These are phyloP conservation scores for Cystobasidium slooffiae DNA, from an alignment of 1,284 basidiomycete species.

Conservation along the genomic window DNA sequence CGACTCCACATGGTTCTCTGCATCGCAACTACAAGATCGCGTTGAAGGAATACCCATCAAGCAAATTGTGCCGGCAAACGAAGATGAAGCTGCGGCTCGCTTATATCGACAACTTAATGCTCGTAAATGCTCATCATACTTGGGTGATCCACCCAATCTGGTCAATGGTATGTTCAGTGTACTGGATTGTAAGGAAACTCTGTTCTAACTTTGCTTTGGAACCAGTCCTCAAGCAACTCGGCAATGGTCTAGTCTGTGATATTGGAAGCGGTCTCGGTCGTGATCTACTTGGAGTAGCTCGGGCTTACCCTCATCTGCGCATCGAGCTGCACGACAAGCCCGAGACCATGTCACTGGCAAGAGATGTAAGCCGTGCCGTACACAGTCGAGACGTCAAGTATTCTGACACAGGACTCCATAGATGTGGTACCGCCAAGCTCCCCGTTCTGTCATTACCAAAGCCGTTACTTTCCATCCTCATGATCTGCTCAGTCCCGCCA, in stretches of 20 bases:
- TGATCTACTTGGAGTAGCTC: slow-evolving; percentile 40
- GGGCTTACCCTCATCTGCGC: slow-evolving; percentile 33
- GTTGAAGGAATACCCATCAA: slow-evolving; percentile 22
- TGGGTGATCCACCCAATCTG: slow-evolving; percentile 41
- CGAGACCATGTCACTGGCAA: slow-evolving; percentile 33
- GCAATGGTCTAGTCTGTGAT: slow-evolving; percentile 40
- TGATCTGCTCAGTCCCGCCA: slow-evolving; percentile 37
- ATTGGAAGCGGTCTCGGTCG: slow-evolving; percentile 39
- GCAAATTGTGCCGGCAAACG: slow-evolving; percentile 23
- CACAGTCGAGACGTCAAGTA: not conserved
- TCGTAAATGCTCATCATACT: slow-evolving; percentile 41
- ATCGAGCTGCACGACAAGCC: slow-evolving; percentile 44
- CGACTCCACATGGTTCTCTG: slow-evolving; percentile 40
- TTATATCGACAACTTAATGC: slow-evolving; percentile 43
- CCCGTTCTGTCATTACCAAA: slow-evolving; percentile 39
- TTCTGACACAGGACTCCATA: not conserved
- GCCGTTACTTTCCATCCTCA: slow-evolving; percentile 42
- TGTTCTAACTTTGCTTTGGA: not conserved
- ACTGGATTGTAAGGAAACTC: not conserved
- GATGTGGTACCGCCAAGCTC: slow-evolving; percentile 44
- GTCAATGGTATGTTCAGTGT: slow-evolving; percentile 23
- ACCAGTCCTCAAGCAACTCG: slow-evolving; percentile 28
- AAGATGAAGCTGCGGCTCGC: slow-evolving; percentile 27
- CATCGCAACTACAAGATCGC: slow-evolving; percentile 37
- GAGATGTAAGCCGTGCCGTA: slow-evolving; percentile 21